Evolutionary conservation across 768 basidiomycete species (phyloP).

Genomic region (Asterophora lycoperdoides): DNA sequence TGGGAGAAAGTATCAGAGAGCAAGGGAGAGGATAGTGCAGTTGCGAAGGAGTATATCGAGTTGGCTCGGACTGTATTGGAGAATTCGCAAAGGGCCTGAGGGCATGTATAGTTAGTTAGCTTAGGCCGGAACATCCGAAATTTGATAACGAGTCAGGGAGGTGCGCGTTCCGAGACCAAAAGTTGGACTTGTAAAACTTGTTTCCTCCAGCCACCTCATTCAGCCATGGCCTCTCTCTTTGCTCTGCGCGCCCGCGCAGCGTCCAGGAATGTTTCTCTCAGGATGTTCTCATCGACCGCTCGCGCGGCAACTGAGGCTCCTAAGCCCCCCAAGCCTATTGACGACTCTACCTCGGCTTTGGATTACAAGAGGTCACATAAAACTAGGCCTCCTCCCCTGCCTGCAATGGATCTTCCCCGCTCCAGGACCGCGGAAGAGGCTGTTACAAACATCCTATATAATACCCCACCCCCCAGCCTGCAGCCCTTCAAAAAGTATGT

Average conservation of each 20-base stretch:
- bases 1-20: slow-evolving; percentile 73
- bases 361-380: slow-evolving; percentile 82
- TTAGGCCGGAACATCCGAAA: slow-evolving; percentile 1
- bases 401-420: slow-evolving; percentile 80
- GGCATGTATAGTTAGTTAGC: neutral
- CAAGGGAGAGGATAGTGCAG: slow-evolving; percentile 42
- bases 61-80: slow-evolving; percentile 66
- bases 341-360: slow-evolving; percentile 92
- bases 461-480: slow-evolving; percentile 86
- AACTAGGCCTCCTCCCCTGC: slow-evolving; percentile 76
- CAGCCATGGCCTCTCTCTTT: slow-evolving; percentile 26
- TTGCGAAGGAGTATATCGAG: slow-evolving; percentile 57
- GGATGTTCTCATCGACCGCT: slow-evolving; percentile 36
- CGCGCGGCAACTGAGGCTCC: slow-evolving; percentile 40
- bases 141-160: slow-evolving; percentile 9
- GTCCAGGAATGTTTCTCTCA: slow-evolving; percentile 24
- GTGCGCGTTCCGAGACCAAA: slow-evolving; percentile 6
- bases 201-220: slow-evolving; percentile 2
- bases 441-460: slow-evolving; percentile 96
- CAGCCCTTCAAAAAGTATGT: slow-evolving; percentile 91
- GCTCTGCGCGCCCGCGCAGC: slow-evolving; percentile 29
- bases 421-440: slow-evolving; percentile 89
- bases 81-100: slow-evolving; percentile 25
- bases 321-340: slow-evolving; percentile 74
- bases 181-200: slow-evolving; percentile 1